Percentiles rank a stretch among this genome's conserved stretches.
phyloP scores from a whole-genome alignment of 23 red algal genomes.

The Cyanidium caldarium region DNA sequence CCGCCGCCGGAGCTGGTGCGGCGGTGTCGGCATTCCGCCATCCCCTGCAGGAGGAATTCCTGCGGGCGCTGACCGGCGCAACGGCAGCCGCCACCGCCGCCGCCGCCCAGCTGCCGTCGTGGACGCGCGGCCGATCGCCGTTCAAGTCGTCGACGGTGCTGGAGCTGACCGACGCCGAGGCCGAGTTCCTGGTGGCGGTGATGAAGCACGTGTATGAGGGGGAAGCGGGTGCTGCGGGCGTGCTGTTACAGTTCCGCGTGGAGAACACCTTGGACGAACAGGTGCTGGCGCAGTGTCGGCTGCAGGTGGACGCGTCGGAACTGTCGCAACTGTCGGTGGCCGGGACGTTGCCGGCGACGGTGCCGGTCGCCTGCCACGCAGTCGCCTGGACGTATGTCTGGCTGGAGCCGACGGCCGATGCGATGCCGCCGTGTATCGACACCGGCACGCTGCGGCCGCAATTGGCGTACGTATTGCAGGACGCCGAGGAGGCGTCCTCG shows the following conservation, averaged over 20 bases:
- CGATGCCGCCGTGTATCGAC: conserved; percentile 15
- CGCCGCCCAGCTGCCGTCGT: too few relatives aligned
- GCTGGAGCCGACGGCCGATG: conserved; percentile 18
- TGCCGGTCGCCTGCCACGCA: conserved; percentile 19
- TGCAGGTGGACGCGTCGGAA: conserved; percentile 53
- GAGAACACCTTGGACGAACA: conserved; percentile 82
- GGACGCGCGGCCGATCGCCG: too few relatives aligned
- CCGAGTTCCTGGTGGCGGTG: conserved; percentile 62
- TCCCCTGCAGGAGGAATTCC: neutral
- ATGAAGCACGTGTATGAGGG: conserved; percentile 49
- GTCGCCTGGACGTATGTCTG: conserved; percentile 32
- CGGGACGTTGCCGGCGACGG: conserved; percentile 27
- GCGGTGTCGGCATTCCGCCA: neutral
- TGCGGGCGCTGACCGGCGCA: neutral
- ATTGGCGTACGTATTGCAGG: conserved; percentile 52
- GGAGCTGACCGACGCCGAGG: conserved; percentile 87
- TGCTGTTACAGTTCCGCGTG: conserved; percentile 68
- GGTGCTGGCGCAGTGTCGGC: conserved; percentile 42
- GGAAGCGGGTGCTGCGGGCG: neutral
- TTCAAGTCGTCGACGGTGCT: conserved; percentile 57
- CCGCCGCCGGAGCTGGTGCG: neutral
- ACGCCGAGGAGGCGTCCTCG: conserved; percentile 41
- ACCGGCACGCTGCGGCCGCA: conserved; percentile 36
- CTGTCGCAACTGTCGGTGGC: conserved; percentile 25
- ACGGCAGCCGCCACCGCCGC: too few relatives aligned